phyloP scores from a whole-genome alignment of 768 basidiomycete species.

The Leccinum longicurvipes region DNA sequence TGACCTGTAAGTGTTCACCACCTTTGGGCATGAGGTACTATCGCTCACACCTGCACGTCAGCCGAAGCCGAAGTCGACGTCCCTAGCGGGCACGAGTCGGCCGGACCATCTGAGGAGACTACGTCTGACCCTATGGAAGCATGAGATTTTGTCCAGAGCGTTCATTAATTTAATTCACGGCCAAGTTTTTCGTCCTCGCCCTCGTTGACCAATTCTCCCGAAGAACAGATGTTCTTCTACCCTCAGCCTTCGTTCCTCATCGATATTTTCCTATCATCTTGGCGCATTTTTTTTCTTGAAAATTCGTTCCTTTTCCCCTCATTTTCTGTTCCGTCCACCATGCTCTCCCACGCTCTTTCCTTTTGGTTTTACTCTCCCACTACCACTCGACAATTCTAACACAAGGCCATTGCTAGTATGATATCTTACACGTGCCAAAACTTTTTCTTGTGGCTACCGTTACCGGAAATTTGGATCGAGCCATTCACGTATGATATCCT shows the following conservation, averaged over 20 bases:
- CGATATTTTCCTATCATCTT: background rate
- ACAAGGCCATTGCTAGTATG: conserved; percentile 12
- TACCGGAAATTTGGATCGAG: conserved; percentile 8
- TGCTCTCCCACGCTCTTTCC: conserved; percentile 8
- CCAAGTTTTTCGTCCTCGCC: background rate
- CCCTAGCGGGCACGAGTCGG: background rate
- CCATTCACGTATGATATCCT: conserved; percentile 7
- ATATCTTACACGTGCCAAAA: conserved; percentile 3
- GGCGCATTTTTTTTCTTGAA: background rate
- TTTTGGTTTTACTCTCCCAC: background rate
- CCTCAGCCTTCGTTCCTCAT: background rate
- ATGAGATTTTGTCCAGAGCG: background rate
- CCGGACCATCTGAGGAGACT: background rate
- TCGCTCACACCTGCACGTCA: conserved; percentile 3
- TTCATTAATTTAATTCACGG: background rate
- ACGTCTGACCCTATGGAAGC: background rate
- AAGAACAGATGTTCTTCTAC: background rate
- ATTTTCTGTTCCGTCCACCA: background rate
- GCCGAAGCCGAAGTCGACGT: background rate
- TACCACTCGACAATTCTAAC: conserved; percentile 10
- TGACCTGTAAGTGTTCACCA: conserved; percentile 11
- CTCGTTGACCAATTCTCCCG: background rate
- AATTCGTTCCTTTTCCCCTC: conserved; percentile 8
- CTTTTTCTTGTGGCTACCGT: conserved; percentile 1
- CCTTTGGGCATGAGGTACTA: background rate